These are phyloP conservation scores for Hemisphaericaspora lyxosophila DNA, from an alignment of 1,139 yeast species.

Conservation along the genomic window DNA sequence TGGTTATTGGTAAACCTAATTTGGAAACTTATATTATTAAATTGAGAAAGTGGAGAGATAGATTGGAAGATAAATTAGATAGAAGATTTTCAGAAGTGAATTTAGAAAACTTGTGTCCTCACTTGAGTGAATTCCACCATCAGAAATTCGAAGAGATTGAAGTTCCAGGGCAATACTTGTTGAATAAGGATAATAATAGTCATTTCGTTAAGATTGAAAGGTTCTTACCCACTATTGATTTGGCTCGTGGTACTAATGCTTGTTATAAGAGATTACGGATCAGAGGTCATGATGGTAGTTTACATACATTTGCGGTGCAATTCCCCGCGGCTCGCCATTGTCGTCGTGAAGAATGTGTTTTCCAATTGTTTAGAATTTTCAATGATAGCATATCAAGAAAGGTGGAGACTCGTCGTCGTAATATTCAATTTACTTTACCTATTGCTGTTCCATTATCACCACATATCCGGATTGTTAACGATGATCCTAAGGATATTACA, in stretches of 20 bases:
- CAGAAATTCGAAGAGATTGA: conserved; percentile 98
- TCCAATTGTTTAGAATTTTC: conserved; percentile 86
- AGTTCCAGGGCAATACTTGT: conserved; percentile 92
- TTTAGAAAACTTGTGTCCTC: conserved; percentile 90
- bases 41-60: conserved; percentile 87
- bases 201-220: conserved; percentile 93
- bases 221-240: conserved; percentile 84
- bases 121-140: conserved; percentile 93
- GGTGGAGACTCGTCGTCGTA: conserved; percentile 85
- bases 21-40: conserved; percentile 82
- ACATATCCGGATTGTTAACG: conserved; percentile 87
- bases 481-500: conserved; percentile 73
- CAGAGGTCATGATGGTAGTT: conserved; percentile 90
- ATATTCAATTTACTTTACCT: conserved; percentile 84
- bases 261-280: conserved; percentile 88
- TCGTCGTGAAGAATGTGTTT: conserved; percentile 91
- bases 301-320: conserved; percentile 93
- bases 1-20: conserved; percentile 84
- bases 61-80: conserved; percentile 89
- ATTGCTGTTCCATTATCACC: conserved; percentile 93
- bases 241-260: conserved; percentile 88
- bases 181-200: conserved; percentile 77
- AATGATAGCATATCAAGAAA: conserved; percentile 77
- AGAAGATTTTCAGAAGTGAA: conserved; percentile 75
- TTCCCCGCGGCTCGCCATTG: conserved; percentile 98